Evolutionary conservation across 495 filamentous ascomycete species (phyloP).

Genomic region (Apodospora peruviana): DNA sequence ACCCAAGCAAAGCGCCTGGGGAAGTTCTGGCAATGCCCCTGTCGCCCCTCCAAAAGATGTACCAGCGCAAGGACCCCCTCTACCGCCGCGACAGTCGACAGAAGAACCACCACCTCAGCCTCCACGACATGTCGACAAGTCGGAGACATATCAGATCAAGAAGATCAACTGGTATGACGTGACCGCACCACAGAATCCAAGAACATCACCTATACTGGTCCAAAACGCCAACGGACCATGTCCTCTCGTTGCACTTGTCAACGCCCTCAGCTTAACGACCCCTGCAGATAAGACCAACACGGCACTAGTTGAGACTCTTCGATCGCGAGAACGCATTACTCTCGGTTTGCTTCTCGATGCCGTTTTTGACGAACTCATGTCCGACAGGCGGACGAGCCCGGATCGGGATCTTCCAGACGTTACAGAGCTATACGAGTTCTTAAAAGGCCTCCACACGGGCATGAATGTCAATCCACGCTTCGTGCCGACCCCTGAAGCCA

Average conservation of each 20-base stretch:
- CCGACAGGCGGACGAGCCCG: constrained; percentile 41
- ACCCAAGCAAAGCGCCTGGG: constrained; percentile 33
- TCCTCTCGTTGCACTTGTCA: constrained; percentile 87
- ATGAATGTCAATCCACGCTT: constrained; percentile 98
- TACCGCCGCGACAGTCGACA: constrained; percentile 31
- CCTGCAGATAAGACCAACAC: constrained; percentile 53
- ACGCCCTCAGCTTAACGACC: constrained; percentile 79
- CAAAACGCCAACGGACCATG: constrained; percentile 95
- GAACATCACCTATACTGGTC: constrained; percentile 69
- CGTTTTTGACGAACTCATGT: constrained; percentile 87
- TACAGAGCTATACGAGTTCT: constrained; percentile 76
- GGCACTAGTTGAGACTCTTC: constrained; percentile 68
- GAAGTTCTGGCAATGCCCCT: constrained; percentile 28
- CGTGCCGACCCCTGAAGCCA: constrained; percentile 40
- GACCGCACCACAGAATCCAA: constrained; percentile 31
- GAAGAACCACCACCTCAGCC: constrained; percentile 29
- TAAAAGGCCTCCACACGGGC: constrained; percentile 85
- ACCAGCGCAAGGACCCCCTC: constrained; percentile 5
- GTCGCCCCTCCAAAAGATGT: constrained; percentile 18
- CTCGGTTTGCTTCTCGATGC: constrained; percentile 79
- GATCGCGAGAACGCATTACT: constrained; percentile 79
- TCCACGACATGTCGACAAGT: constrained; percentile 31
- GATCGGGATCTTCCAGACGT: constrained; percentile 68
- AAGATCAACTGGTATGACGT: constrained; percentile 42
- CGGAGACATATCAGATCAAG: constrained; percentile 45